Base-by-base conservation (phyloP, 345 rosid species). In the Populus alba region DNA sequence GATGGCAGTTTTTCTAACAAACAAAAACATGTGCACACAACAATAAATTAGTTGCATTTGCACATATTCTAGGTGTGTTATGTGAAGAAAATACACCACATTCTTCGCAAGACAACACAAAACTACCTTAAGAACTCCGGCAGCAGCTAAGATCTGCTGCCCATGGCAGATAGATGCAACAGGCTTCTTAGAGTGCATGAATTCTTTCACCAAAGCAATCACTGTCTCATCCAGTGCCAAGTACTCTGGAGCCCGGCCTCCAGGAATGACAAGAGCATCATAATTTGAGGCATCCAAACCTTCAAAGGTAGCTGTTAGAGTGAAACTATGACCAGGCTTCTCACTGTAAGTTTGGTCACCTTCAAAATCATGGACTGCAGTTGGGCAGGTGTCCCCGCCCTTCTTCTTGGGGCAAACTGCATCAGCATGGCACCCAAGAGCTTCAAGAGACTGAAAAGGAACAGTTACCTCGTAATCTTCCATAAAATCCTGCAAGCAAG, bases 341-440 rank as follows among this genome's bases (percentile, higher is more conserved):
- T 93, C 98, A 61, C 93, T 95, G 88, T 95, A 93, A 77, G 99
- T 93, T 78, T 95, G 99, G 76, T 93, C 98, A 70, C 97, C 98
- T 87, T 93, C 98, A 77, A 93, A 95, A 83, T 93, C 98, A 82
- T 95, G 98, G 78, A 93, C 77, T 41, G 98, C 98, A 66, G 98
- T 95, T 76, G 87, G 87, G 79, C 97, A 95, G 63, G 79, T 81
- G 66, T 95, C 95, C 70, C 94, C 94, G 43, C 87, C 90, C 78
- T 90, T 92, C 85, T 92, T 95, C 71, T 84, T 82, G 25, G 98
- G 99, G 78, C 99, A 95, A 80, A 93, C 93, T 66, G 97, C 95
- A 87, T 82, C 98, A 22, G 91, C 99, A 68, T 87, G 85, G 77
- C 98, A 91, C 43, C 88, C 98, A 68, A 93, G 90, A 66, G 95